Evolutionary conservation across 345 rosid species (phyloP).

Genomic region (Gossypium mustelinum): DNA sequence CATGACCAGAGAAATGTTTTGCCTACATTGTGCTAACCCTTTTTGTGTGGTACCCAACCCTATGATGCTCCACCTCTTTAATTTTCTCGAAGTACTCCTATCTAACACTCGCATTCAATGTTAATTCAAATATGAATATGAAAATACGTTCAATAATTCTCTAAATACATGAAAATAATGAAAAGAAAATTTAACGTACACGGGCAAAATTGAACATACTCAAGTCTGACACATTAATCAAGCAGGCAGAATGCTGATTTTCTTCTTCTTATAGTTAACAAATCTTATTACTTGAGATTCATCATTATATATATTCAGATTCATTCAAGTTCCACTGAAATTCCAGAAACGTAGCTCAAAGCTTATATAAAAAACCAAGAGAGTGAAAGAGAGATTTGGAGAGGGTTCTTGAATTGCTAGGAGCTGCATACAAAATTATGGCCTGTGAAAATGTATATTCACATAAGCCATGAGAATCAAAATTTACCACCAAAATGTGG

Average conservation of each 20-base stretch:
- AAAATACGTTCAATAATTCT: too few relatives aligned
- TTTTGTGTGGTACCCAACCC: too few relatives aligned
- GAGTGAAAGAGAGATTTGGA: background rate
- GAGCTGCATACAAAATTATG: background rate
- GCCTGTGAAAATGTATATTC: background rate
- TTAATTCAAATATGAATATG: background rate
- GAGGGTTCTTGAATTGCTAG: background rate
- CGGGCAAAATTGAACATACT: too few relatives aligned
- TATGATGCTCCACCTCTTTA: background rate
- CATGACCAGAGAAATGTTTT: too few relatives aligned
- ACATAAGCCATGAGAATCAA: slow-evolving; percentile 1
- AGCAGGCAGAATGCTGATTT: background rate
- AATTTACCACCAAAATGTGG: slow-evolving; percentile 12
- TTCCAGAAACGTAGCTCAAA: too few relatives aligned
- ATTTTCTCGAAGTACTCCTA: background rate
- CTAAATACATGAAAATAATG: background rate
- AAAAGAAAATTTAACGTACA: too few relatives aligned
- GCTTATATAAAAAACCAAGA: too few relatives aligned
- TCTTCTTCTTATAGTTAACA: too few relatives aligned
- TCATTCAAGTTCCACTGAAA: too few relatives aligned
- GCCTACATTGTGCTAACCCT: too few relatives aligned
- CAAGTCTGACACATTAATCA: background rate
- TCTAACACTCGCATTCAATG: too few relatives aligned
- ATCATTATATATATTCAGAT: too few relatives aligned
- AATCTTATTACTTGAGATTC: background rate